Percentiles rank a stretch among this genome's conserved stretches.
Conservation (phyloP, 169 alveolate genomes). For the Babesia caballi region DNA sequence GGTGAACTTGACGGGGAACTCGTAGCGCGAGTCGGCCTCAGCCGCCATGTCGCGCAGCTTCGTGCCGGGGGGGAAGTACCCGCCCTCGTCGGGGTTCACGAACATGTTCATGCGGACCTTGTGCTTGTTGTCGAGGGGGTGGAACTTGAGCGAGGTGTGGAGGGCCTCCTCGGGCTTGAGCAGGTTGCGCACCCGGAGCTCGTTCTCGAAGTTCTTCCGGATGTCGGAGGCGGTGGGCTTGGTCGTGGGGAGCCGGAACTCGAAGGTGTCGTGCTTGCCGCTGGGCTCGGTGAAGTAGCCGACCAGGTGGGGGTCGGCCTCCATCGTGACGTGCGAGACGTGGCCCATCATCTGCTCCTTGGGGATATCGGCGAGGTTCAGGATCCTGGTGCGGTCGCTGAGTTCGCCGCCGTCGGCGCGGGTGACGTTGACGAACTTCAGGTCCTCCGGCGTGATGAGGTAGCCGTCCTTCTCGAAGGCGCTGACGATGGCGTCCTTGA, state of each 20-base stretch:
- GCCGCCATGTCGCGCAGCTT: conserved; percentile 54
- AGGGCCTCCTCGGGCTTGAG: conserved; percentile 42
- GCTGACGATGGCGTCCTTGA: conserved; percentile 48
- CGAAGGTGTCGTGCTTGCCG: conserved; percentile 45
- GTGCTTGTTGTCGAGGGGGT: conserved; percentile 43
- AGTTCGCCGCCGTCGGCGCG: conserved; percentile 23
- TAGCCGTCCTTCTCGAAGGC: conserved; percentile 51
- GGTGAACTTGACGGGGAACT: conserved; percentile 39
- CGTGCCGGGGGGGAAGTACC: conserved; percentile 64
- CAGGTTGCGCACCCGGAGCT: conserved; percentile 41
- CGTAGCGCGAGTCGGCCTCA: conserved; percentile 54
- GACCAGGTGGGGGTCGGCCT: conserved; percentile 38
- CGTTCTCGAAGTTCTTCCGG: conserved; percentile 37
- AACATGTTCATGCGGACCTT: conserved; percentile 22
- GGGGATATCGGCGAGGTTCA: conserved; percentile 33
- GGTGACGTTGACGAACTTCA: conserved; percentile 29
- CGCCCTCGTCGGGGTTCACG: conserved; percentile 43
- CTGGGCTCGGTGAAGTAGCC: conserved; percentile 40
- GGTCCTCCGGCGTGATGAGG: conserved; percentile 45
- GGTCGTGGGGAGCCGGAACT: conserved; percentile 30
- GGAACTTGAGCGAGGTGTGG: conserved; percentile 24
- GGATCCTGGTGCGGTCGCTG: conserved; percentile 26
- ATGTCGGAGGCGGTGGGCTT: conserved; percentile 56
- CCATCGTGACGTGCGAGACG: conserved; percentile 21
- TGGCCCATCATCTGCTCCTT: conserved; percentile 51